Conservation (phyloP, 345 rosid genomes). For the Noccaea caerulescens region DNA sequence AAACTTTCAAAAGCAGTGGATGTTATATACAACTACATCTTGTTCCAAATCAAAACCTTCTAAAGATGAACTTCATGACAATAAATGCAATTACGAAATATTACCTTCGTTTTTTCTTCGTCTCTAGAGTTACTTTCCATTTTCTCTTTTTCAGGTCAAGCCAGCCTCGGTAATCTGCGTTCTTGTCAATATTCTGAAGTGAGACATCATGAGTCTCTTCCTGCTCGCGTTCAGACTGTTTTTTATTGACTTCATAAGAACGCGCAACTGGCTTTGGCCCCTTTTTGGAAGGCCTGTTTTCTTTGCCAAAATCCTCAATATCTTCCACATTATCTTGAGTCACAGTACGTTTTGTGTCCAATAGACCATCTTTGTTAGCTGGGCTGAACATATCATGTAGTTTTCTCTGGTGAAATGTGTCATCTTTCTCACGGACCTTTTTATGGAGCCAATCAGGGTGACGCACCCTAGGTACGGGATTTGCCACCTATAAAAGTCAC, state of each 20-base stretch:
- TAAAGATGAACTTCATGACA: slow-evolving; percentile 12
- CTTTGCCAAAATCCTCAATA: slow-evolving; percentile 76
- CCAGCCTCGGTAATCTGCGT: slow-evolving; percentile 89
- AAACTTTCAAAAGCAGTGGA: slow-evolving; percentile 21
- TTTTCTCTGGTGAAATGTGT: slow-evolving; percentile 85
- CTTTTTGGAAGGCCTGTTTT: slow-evolving; percentile 48
- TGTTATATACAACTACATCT: slow-evolving; percentile 17
- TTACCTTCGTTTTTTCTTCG: slow-evolving; percentile 83
- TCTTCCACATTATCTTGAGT: slow-evolving; percentile 57
- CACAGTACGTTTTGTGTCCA: slow-evolving; percentile 41
- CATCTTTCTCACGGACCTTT: slow-evolving; percentile 93
- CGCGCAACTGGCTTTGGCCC: slow-evolving; percentile 75
- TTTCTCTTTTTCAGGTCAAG: slow-evolving; percentile 89
- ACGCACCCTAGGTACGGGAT: slow-evolving; percentile 95
- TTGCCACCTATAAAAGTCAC: slow-evolving; percentile 63
- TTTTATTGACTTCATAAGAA: slow-evolving; percentile 52
- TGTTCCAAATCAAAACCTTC: slow-evolving; percentile 20
- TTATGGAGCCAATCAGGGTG: slow-evolving; percentile 99
- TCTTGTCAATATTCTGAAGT: slow-evolving; percentile 63
- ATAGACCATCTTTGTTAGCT: slow-evolving; percentile 42
- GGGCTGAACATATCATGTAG: slow-evolving; percentile 67
- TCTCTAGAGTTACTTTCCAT: slow-evolving; percentile 70
- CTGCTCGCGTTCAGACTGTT: slow-evolving; percentile 42
- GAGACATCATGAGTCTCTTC: slow-evolving; percentile 45
- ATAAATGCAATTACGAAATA: slow-evolving; percentile 16